Conservation (phyloP, 2,329 filamentous ascomycete genomes). For the Orbilia blumenaviensis region DNA sequence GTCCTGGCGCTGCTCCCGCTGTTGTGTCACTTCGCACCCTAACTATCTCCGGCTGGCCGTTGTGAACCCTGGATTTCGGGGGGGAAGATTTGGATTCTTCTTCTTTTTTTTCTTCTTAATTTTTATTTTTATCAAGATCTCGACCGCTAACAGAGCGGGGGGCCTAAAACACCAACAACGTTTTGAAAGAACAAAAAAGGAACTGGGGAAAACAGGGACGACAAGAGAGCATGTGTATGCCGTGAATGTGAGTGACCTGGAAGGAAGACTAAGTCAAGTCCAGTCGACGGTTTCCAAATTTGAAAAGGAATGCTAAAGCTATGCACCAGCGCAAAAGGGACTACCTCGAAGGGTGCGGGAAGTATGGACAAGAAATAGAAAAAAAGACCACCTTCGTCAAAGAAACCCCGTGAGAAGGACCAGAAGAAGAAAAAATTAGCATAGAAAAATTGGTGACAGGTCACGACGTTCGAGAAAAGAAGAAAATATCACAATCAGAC, state of each 20-base stretch:
- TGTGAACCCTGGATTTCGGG: conserved; percentile 1
- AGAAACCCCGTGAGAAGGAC: neutral
- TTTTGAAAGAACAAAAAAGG: neutral
- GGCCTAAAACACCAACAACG: neutral
- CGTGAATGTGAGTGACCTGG: neutral
- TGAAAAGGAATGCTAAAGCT: conserved; percentile 23
- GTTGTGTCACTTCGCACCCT: neutral
- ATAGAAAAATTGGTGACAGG: neutral
- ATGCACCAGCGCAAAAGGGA: conserved; percentile 11
- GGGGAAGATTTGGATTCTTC: neutral
- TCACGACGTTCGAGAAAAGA: neutral
- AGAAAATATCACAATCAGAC: conserved; percentile 5
- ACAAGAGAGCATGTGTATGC: neutral
- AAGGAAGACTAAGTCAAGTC: neutral
- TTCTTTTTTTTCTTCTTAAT: neutral
- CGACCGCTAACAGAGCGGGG: no score
- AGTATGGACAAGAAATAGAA: conserved; percentile 29
- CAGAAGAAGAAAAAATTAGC: neutral
- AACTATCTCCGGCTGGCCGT: conserved; percentile 12
- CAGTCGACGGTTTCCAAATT: conserved; percentile 5
- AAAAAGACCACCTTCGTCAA: neutral
- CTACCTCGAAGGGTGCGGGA: conserved; percentile 25
- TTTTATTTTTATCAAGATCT: neutral
- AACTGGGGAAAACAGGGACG: neutral
- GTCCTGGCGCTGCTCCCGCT: neutral